A percentile compares a stretch with the other conserved stretches of the same genome.
These are phyloP conservation scores for Aspergillus biplanus DNA, from an alignment of 495 filamentous ascomycete genomes.

Conservation along the genomic window DNA sequence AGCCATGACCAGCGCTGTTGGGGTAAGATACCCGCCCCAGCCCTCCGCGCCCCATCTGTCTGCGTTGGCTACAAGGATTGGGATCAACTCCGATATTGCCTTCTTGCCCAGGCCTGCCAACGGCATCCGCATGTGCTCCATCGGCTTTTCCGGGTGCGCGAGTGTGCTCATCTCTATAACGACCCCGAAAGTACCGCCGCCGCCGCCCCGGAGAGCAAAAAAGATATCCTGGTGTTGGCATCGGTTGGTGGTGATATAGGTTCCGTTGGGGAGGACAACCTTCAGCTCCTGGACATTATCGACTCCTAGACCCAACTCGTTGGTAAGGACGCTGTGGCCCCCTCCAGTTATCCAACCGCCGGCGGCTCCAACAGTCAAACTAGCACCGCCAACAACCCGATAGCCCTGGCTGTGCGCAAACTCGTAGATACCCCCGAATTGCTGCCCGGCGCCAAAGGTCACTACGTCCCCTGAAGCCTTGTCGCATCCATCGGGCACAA, in stretches of 20 bases:
- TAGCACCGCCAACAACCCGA: slow-evolving; percentile 27
- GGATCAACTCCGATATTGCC: slow-evolving; percentile 28
- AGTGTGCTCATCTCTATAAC: slow-evolving; percentile 37
- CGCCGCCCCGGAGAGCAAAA: slow-evolving; percentile 59
- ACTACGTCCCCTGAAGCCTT: slow-evolving; percentile 23
- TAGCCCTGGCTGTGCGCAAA: slow-evolving; percentile 31
- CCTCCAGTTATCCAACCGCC: slow-evolving; percentile 51
- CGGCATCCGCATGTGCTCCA: slow-evolving; percentile 31
- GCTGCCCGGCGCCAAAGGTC: slow-evolving; percentile 30
- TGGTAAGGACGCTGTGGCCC: slow-evolving; percentile 42
- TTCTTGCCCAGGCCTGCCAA: slow-evolving; percentile 32
- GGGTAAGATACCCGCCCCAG: slow-evolving; percentile 46
- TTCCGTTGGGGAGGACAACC: slow-evolving; percentile 55
- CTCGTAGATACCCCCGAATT: slow-evolving; percentile 27
- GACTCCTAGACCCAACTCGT: slow-evolving; percentile 30
- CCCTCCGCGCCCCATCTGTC: slow-evolving; percentile 44
- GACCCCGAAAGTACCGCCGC: slow-evolving; percentile 55
- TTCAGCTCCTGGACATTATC: slow-evolving; percentile 36
- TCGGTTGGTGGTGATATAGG: slow-evolving; percentile 46
- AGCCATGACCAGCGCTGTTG: slow-evolving; percentile 16
- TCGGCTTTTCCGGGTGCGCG: slow-evolving; percentile 37
- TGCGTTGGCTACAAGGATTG: slow-evolving; percentile 37
- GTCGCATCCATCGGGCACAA: slow-evolving; percentile 21
- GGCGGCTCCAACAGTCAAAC: slow-evolving; percentile 30
- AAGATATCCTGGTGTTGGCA: slow-evolving; percentile 58